A percentile compares a stretch with the other conserved stretches of the same genome.
phyloP scores from a whole-genome alignment of 2,329 filamentous ascomycete species.

The Dactylonectria estremocensis region DNA sequence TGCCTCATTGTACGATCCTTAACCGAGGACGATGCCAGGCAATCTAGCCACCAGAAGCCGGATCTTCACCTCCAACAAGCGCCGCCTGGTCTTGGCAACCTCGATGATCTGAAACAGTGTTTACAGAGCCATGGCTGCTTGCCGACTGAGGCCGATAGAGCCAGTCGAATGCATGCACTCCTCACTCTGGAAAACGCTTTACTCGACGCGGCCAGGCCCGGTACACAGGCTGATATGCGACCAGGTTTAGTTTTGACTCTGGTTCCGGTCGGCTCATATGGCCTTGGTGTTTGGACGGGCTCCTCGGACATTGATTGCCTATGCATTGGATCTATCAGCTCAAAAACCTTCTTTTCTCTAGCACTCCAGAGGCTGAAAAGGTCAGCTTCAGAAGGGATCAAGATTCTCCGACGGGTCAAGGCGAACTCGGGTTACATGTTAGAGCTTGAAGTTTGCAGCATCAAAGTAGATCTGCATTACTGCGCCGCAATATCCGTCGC shows the following conservation, averaged over 20 bases:
- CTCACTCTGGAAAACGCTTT: conserved; percentile 60
- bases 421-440: conserved; percentile 75
- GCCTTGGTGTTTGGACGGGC: conserved; percentile 72
- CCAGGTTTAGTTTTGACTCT: conserved; percentile 61
- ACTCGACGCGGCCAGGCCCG: conserved; percentile 49
- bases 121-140: conserved; percentile 59
- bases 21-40: conserved; percentile 4
- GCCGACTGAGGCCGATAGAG: conserved; percentile 62
- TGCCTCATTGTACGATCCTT: conserved; percentile 54
- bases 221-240: conserved; percentile 28
- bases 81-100: conserved; percentile 48
- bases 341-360: conserved; percentile 73
- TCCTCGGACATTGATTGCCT: conserved; percentile 77
- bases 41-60: conserved; percentile 19
- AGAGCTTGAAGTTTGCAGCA: conserved; percentile 70
- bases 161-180: conserved; percentile 61
- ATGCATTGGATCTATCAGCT: conserved; percentile 74
- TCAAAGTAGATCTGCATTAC: conserved; percentile 78
- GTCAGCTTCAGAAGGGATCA: conserved; percentile 60
- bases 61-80: conserved; percentile 52
- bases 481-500: conserved; percentile 71
- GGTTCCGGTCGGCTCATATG: conserved; percentile 77
- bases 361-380: conserved; percentile 68
- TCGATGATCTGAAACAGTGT: conserved; percentile 55
- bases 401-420: conserved; percentile 70